These are phyloP conservation scores for Aspergillus funiculosus DNA, from an alignment of 495 filamentous ascomycete species.

Conservation along the genomic window DNA sequence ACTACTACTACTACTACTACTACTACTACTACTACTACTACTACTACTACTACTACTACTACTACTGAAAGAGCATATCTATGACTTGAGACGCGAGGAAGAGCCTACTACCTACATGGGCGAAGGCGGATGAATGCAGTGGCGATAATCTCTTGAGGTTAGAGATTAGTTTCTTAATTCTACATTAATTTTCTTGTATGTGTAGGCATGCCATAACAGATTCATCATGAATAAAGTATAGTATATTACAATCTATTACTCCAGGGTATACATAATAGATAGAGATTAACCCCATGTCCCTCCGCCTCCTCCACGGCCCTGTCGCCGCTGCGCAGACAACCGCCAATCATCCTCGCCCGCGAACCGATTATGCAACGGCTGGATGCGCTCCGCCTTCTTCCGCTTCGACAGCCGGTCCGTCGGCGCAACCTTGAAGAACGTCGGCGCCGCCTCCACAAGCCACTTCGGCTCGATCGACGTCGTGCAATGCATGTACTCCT, in stretches of 20 bases:
- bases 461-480: slow-evolving; percentile 89
- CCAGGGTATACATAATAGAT: slow-evolving; percentile 1
- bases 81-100: too few species aligned
- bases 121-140: too few species aligned
- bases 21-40: too few species aligned
- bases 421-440: slow-evolving; percentile 96
- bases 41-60: too few species aligned
- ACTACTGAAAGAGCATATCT: too few species aligned
- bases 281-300: slow-evolving; percentile 82
- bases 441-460: slow-evolving; percentile 88
- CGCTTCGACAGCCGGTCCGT: slow-evolving; percentile 83
- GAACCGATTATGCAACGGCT: slow-evolving; percentile 90
- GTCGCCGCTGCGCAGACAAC: slow-evolving; percentile 78
- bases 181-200: neutral
- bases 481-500: slow-evolving; percentile 96
- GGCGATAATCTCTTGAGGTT: too few species aligned
- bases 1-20: too few species aligned
- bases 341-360: slow-evolving; percentile 91
- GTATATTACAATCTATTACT: neutral
- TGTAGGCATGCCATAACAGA: too few species aligned
- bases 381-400: slow-evolving; percentile 90
- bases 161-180: too few species aligned
- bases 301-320: slow-evolving; percentile 83
- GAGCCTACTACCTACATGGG: too few species aligned
- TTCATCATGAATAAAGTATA: slow-evolving; percentile 1